Percentiles rank a stretch among this genome's conserved stretches.
phyloP scores from a whole-genome alignment of 495 filamentous ascomycete genomes.

The Halenospora varia region DNA sequence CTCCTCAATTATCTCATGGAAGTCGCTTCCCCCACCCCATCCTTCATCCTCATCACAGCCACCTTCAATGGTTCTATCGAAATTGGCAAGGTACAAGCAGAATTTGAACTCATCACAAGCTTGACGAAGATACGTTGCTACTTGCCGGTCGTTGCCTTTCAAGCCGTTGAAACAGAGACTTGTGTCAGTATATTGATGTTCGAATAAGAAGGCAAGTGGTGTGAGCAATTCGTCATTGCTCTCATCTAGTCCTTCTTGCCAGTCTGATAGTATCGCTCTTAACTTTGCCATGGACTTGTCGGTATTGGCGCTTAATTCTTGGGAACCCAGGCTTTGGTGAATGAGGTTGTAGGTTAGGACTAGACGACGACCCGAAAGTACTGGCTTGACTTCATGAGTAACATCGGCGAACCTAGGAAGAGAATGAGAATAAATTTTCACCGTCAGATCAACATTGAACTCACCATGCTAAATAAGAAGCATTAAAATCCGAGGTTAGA shows the following conservation, averaged over 20 bases:
- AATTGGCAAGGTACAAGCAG: slow-evolving; percentile 32
- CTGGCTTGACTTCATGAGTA: slow-evolving; percentile 45
- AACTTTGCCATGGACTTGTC: slow-evolving; percentile 21
- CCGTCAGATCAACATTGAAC: slow-evolving; percentile 4
- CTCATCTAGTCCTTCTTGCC: slow-evolving; percentile 8
- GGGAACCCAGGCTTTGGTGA: slow-evolving; percentile 16
- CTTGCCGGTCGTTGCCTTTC: slow-evolving; percentile 36
- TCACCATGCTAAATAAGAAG: slow-evolving; percentile 42
- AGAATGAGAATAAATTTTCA: not conserved
- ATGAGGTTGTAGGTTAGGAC: slow-evolving; percentile 55
- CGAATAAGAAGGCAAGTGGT: slow-evolving; percentile 35
- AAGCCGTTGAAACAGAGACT: slow-evolving; percentile 33
- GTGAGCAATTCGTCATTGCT: not conserved
- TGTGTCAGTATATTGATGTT: slow-evolving; percentile 45
- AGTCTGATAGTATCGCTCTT: not conserved
- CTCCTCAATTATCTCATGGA: slow-evolving; percentile 23
- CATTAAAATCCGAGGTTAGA: slow-evolving; percentile 23
- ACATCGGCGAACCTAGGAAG: slow-evolving; percentile 45
- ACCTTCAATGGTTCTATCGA: slow-evolving; percentile 31
- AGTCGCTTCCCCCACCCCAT: slow-evolving; percentile 10
- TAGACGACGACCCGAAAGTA: slow-evolving; percentile 45
- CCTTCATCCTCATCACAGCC: slow-evolving; percentile 17
- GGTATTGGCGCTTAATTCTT: slow-evolving; percentile 14
- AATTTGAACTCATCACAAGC: slow-evolving; percentile 31
- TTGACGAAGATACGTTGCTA: slow-evolving; percentile 26